Evolutionary conservation across 495 filamentous ascomycete species (phyloP).

Genomic region (Lepidopterella palustris): DNA sequence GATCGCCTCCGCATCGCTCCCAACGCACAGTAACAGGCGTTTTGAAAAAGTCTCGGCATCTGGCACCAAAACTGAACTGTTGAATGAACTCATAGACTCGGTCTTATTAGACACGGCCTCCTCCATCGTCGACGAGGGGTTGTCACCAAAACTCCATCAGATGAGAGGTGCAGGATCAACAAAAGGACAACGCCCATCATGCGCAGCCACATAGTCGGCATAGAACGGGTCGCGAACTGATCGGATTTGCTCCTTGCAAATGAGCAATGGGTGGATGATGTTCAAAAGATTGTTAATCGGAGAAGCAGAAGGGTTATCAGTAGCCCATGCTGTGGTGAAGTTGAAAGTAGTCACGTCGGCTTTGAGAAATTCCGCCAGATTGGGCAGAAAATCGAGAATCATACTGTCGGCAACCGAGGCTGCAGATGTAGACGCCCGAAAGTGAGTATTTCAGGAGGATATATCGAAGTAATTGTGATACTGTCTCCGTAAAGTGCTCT

Average conservation of each 20-base stretch:
- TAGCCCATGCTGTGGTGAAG: slow-evolving; percentile 24
- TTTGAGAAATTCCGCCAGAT: slow-evolving; percentile 26
- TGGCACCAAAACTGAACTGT: slow-evolving; percentile 40
- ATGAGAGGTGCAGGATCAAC: slow-evolving; percentile 42
- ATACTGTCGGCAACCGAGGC: slow-evolving; percentile 21
- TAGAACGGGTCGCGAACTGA: slow-evolving; percentile 38
- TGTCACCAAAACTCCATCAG: slow-evolving; percentile 53
- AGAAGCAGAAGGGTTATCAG: slow-evolving; percentile 15
- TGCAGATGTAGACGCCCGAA: slow-evolving; percentile 17
- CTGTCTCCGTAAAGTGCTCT: slow-evolving; percentile 30
- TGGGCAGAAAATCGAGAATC: slow-evolving; percentile 29
- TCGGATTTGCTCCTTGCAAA: slow-evolving; percentile 29
- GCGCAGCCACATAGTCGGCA: slow-evolving; percentile 33
- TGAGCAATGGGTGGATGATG: slow-evolving; percentile 34
- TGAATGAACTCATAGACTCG: slow-evolving; percentile 51
- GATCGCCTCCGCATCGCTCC: slow-evolving; percentile 8
- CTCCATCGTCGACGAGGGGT: slow-evolving; percentile 33
- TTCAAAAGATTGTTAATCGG: slow-evolving; percentile 20
- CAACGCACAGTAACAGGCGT: slow-evolving; percentile 40
- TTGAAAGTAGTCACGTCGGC: slow-evolving; percentile 26
- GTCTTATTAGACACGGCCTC: slow-evolving; percentile 43
- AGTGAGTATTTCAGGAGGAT: slow-evolving; percentile 29
- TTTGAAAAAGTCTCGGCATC: slow-evolving; percentile 37
- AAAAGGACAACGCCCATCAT: slow-evolving; percentile 35
- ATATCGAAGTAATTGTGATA: slow-evolving; percentile 26